Evolutionary conservation across 164 flowering plant genomes (phyloP), one percentile per base, ranked within the genome.

Genomic region (Vitis riparia): DNA sequence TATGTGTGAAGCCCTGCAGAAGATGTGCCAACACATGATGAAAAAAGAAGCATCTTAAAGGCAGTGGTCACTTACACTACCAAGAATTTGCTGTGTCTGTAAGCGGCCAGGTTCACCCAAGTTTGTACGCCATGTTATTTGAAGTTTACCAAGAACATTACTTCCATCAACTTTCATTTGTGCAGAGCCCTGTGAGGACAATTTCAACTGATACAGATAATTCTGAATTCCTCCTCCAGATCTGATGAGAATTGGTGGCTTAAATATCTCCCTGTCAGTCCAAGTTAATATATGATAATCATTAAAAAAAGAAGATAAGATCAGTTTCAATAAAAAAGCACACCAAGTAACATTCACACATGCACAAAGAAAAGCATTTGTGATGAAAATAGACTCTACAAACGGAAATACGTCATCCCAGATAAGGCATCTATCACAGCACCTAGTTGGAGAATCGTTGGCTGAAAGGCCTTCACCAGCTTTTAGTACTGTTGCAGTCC

Each of bases 81-180:
- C 97, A 75, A 90, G 86, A 75, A 95, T 95, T 59, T 91, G 93
- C 66, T 95, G 99, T 30, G 99, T 95, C 81, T 93, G 99, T 64
- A 95, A 81, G 75, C 99, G 97, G 27, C 99, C 99, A 75, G 99
- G 97, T 77, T 95, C 99, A 69, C 99, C 99, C 86, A 95, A 79
- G 86, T 95, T 95, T 65, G 97, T 88, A 48, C 97, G 97, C 99
- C 99, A 95, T 63, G 97, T 91, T 78, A 95, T 90, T 81, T 95
- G 99, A 80, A 95, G 87, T 79, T 95, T 95, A 62, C 99, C 99
- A 67, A 95, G 97, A 76, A 88, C 68, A 73, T 89, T 95, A 78
- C 91, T 91, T 68, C 95, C 95, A 30, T 85, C 91, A 51, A 80
- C 82, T 76, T 86, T 91, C 73, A 70, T 72, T 72, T 79, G 89